Evolutionary conservation across 2,329 filamentous ascomycete species (phyloP).

Genomic region (Neophaeococcomyces mojaviensis): DNA sequence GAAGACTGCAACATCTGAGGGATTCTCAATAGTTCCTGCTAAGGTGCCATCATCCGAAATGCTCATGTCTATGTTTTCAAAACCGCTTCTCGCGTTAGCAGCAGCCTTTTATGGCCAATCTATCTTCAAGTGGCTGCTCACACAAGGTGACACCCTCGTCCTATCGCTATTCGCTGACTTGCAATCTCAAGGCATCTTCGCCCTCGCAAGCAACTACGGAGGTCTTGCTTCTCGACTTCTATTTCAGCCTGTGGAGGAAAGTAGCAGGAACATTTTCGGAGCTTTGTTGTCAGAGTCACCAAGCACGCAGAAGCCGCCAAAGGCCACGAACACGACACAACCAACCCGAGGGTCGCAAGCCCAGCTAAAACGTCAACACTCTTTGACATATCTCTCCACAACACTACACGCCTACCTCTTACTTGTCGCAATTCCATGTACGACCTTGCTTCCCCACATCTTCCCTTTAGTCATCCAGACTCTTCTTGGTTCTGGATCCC

Average conservation of each 20-base stretch:
- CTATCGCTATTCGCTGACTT: slow-evolving; percentile 71
- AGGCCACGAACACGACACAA: slow-evolving; percentile 39
- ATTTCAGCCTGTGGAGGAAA: slow-evolving; percentile 94
- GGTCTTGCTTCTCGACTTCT: slow-evolving; percentile 79
- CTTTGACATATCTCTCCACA: slow-evolving; percentile 29
- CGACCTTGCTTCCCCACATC: slow-evolving; percentile 65
- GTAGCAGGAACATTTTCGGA: slow-evolving; percentile 81
- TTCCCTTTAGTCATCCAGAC: slow-evolving; percentile 66
- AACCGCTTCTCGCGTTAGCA: slow-evolving; percentile 62
- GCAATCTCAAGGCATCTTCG: slow-evolving; percentile 80
- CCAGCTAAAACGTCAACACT: slow-evolving; percentile 11
- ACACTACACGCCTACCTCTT: slow-evolving; percentile 69
- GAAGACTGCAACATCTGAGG: slow-evolving; percentile 46
- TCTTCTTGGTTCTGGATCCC: slow-evolving; percentile 57
- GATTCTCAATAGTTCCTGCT: slow-evolving; percentile 61
- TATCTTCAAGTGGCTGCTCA: slow-evolving; percentile 83
- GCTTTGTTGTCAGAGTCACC: slow-evolving; percentile 52
- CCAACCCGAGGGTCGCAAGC: no score
- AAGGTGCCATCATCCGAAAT: slow-evolving; percentile 39
- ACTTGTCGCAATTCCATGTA: slow-evolving; percentile 56
- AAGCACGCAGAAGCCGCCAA: slow-evolving; percentile 20
- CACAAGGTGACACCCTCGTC: slow-evolving; percentile 87
- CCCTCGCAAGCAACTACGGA: slow-evolving; percentile 89
- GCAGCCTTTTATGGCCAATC: slow-evolving; percentile 83
- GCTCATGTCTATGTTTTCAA: slow-evolving; percentile 57